These are phyloP conservation scores for Paramecium caudatum DNA, from an alignment of 73 alveolate species.

Conservation along the genomic window DNA sequence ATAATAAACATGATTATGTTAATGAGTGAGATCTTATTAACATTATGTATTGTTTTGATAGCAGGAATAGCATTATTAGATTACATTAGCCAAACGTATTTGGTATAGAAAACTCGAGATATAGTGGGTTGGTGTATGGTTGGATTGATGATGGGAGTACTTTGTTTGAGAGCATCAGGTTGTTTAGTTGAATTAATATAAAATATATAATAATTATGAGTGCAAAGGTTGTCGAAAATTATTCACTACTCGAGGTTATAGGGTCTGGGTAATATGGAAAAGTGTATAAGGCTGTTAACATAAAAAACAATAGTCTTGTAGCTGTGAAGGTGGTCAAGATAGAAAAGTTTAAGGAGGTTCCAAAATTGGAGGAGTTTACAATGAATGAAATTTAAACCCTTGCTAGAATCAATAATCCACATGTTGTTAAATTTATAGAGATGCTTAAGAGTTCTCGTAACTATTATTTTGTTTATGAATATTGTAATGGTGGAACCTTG, in stretches of 20 bases:
- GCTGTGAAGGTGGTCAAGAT: conserved; percentile 75
- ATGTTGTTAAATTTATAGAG: conserved; percentile 72
- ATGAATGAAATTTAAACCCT: conserved; percentile 76
- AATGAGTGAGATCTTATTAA: conserved; percentile 24
- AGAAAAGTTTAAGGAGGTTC: conserved; percentile 75
- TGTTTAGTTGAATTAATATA: neutral
- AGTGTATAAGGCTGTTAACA: conserved; percentile 75
- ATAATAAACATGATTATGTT: neutral
- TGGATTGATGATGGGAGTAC: neutral
- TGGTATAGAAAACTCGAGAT: neutral
- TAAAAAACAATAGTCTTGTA: conserved; percentile 60
- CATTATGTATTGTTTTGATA: neutral
- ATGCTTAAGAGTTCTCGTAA: conserved; percentile 69
- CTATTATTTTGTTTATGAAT: conserved; percentile 72
- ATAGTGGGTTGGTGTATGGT: neutral
- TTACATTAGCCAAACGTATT: neutral
- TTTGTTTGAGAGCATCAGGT: neutral
- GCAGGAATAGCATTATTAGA: neutral
- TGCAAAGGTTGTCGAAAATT: conserved; percentile 72
- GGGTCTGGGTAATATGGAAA: conserved; percentile 76
- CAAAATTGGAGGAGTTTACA: conserved; percentile 76
- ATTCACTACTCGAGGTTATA: conserved; percentile 67
- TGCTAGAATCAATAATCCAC: conserved; percentile 66
- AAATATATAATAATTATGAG: neutral
- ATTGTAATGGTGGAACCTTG: conserved; percentile 71